Percentiles rank a stretch among this genome's conserved stretches.
Evolutionary conservation across 73 alveolate species (phyloP).

Genomic region (Tetrahymena thermophila): DNA sequence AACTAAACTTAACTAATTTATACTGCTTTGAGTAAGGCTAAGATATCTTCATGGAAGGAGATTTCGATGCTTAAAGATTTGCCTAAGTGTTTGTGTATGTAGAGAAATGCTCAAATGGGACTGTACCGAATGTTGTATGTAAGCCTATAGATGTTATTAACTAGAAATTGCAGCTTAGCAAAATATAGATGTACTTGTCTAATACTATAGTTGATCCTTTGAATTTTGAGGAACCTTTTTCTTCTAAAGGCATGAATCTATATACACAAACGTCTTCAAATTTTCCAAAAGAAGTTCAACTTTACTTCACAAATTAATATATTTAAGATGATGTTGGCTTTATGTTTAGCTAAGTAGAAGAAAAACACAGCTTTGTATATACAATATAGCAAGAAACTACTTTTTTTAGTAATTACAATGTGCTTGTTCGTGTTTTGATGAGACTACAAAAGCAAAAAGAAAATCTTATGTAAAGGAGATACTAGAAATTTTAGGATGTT

Average conservation of each 20-base stretch:
- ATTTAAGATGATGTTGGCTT: neutral
- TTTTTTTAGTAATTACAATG: neutral
- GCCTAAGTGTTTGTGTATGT: neutral
- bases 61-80: neutral
- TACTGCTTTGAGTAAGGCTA: neutral
- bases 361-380: neutral
- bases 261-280: neutral
- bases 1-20: neutral
- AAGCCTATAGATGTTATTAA: neutral
- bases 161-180: neutral
- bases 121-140: neutral
- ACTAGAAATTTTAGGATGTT: neutral
- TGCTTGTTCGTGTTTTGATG: neutral
- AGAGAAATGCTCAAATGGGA: neutral
- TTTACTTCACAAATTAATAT: neutral
- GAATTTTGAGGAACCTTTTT: neutral
- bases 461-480: neutral
- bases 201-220: neutral
- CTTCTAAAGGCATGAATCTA: neutral
- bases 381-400: neutral
- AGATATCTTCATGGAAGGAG: neutral
- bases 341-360: neutral
- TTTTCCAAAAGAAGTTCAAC: neutral
- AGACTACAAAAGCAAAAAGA: neutral
- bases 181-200: neutral